Evolutionary conservation across 306 rosid genomes (phyloP), one percentile per base, ranked within the genome.

Genomic region (Prunus mume): DNA sequence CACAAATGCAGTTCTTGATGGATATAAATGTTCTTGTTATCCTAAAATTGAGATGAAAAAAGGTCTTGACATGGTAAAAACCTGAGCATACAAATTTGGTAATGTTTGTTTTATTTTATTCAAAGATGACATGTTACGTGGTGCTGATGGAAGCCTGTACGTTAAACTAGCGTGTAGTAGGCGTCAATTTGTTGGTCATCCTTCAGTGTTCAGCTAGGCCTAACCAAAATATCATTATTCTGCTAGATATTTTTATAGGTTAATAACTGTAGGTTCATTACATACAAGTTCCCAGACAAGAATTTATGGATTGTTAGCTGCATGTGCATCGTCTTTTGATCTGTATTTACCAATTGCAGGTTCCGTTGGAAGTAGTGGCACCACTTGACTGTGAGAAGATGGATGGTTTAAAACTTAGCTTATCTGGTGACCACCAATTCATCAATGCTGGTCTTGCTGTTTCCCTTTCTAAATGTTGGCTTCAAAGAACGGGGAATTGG

Each of bases 391-490:
- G 47, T 65, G 81, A 81, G 71, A 79, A 74, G 71, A 46, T 90
- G 75, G 79, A 81, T 69, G 95, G 95, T 76, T 83, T 76, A 45
- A 80, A 85, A 85, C 91, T 91, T 55, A 55, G 87, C 76, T 84
- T 91, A 79, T 84, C 86, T 51, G 92, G 97, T 72, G 95, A 90
- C 86, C 95, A 90, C 81, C 95, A 91, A 76, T 73, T 74, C 65
- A 69, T 82, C 70, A 91, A 90, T 77, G 93, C 94, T 71, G 89
- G 95, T 83, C 97, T 91, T 70, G 91, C 93, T 52, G 88, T 90
- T 71, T 85, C 97, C 71, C 95, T 91, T 28, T 90, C 85, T 72
- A 88, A 82, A 82, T 88, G 91, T 80, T 91, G 97, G 97, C 97
- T 88, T 76, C 93, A 88, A 76, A 88, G 88, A 83, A 90, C 90